These are phyloP conservation scores for Neonectria neomacrospora DNA, from an alignment of 2,329 filamentous ascomycete genomes.

Conservation along the genomic window DNA sequence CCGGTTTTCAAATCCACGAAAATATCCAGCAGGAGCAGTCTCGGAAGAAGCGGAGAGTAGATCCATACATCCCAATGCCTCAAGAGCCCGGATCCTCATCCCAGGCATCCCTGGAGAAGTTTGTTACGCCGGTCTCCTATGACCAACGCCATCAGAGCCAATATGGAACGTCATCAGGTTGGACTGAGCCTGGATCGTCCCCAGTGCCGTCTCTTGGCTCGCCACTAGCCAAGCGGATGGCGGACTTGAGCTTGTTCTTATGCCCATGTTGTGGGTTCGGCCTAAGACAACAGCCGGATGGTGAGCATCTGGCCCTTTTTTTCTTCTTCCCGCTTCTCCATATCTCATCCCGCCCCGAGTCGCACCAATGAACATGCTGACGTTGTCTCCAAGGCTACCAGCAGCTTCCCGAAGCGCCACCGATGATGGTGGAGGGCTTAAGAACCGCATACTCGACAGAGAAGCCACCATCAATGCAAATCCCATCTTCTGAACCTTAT, in stretches of 20 bases:
- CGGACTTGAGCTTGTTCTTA: constrained; percentile 43
- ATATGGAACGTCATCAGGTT: constrained; percentile 36
- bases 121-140: constrained; percentile 35
- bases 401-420: constrained; percentile 40
- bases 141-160: constrained; percentile 37
- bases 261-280: constrained; percentile 49
- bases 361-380: constrained; percentile 26
- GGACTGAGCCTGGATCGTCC: constrained; percentile 37
- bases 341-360: background rate
- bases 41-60: constrained; percentile 49
- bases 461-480: constrained; percentile 42
- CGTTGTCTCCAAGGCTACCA: constrained; percentile 49
- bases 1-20: constrained; percentile 47
- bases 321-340: constrained; percentile 1
- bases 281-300: constrained; percentile 41
- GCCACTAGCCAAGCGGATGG: constrained; percentile 46
- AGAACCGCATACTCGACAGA: constrained; percentile 48
- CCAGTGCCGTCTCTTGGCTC: constrained; percentile 40
- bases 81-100: constrained; percentile 37
- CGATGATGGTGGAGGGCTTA: constrained; percentile 43
- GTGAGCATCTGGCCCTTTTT: constrained; percentile 40
- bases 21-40: constrained; percentile 40
- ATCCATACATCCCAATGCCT: constrained; percentile 48
- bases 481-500: constrained; percentile 35
- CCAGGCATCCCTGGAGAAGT: constrained; percentile 49